These are phyloP conservation scores for Trypanosoma cruzi DNA, from an alignment of 208 protist genomes.

Conservation along the genomic window DNA sequence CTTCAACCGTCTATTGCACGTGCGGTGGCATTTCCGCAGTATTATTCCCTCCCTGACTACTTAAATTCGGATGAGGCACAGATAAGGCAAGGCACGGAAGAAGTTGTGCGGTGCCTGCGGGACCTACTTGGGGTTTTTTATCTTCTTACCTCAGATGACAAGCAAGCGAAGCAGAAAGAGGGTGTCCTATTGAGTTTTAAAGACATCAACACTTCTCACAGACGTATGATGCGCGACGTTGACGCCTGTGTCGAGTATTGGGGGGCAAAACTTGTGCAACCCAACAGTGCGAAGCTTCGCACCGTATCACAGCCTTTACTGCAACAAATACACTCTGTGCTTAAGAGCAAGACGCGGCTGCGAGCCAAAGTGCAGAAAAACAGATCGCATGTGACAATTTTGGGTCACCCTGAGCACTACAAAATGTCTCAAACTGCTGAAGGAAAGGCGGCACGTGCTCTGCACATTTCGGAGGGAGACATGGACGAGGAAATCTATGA, in stretches of 20 bases:
- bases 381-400: slow-evolving; percentile 56
- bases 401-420: slow-evolving; percentile 76
- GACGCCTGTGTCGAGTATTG: slow-evolving; percentile 68
- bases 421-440: slow-evolving; percentile 35
- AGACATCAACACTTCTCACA: slow-evolving; percentile 37
- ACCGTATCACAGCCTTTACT: slow-evolving; percentile 71
- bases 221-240: slow-evolving; percentile 42
- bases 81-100: slow-evolving; percentile 8
- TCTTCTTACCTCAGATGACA: slow-evolving; percentile 21
- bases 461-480: slow-evolving; percentile 77
- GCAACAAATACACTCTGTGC: slow-evolving; percentile 77
- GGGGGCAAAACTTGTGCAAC: slow-evolving; percentile 66
- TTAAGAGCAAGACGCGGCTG: slow-evolving; percentile 54
- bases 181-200: slow-evolving; percentile 17
- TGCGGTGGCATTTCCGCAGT: slow-evolving; percentile 73
- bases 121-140: slow-evolving; percentile 26
- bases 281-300: slow-evolving; percentile 62
- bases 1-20: slow-evolving; percentile 70
- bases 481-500: slow-evolving; percentile 83
- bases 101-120: slow-evolving; percentile 10
- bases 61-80: slow-evolving; percentile 19
- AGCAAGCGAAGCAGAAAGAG: slow-evolving; percentile 10
- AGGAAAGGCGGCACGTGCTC: slow-evolving; percentile 52
- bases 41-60: slow-evolving; percentile 73
- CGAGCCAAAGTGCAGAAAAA: slow-evolving; percentile 76